phyloP scores from a whole-genome alignment of 495 filamentous ascomycete species.

The Aspergillus hancockii region DNA sequence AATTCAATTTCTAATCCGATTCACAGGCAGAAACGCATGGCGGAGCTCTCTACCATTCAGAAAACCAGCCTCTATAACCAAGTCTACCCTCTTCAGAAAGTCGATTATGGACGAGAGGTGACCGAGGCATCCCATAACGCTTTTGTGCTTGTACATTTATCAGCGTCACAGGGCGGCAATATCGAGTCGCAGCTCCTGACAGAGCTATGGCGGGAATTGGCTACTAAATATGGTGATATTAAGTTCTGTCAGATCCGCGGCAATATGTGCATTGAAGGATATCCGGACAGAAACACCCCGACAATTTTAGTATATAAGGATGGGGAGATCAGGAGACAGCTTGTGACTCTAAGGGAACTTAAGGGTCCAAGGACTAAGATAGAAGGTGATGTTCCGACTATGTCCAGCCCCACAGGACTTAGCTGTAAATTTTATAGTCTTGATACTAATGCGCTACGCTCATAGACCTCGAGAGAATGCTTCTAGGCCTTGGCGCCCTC shows the following conservation, averaged over 20 bases:
- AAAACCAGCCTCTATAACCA: slow-evolving; percentile 77
- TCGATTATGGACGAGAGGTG: slow-evolving; percentile 88
- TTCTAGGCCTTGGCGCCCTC: slow-evolving; percentile 81
- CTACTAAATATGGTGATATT: slow-evolving; percentile 81
- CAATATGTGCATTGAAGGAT: slow-evolving; percentile 93
- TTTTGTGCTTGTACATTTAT: slow-evolving; percentile 84
- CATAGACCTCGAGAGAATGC: slow-evolving; percentile 67
- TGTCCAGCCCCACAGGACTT: not conserved
- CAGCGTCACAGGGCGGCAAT: slow-evolving; percentile 73
- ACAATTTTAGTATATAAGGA: slow-evolving; percentile 92
- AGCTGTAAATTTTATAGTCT: not conserved
- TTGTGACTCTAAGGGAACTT: slow-evolving; percentile 81
- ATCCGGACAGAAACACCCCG: slow-evolving; percentile 91
- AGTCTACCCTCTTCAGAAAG: slow-evolving; percentile 92
- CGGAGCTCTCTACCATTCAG: slow-evolving; percentile 73
- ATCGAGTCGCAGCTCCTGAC: slow-evolving; percentile 78
- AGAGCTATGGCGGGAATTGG: slow-evolving; percentile 85
- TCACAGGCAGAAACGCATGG: slow-evolving; percentile 72
- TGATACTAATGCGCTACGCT: slow-evolving; percentile 1
- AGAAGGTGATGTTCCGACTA: slow-evolving; percentile 43
- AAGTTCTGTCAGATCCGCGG: slow-evolving; percentile 98
- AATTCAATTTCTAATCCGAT: slow-evolving; percentile 19
- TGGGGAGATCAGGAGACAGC: slow-evolving; percentile 84
- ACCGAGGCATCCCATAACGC: slow-evolving; percentile 78
- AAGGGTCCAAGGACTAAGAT: slow-evolving; percentile 68